These are phyloP conservation scores for Mycena rosella DNA, from an alignment of 768 basidiomycete species.

Conservation along the genomic window DNA sequence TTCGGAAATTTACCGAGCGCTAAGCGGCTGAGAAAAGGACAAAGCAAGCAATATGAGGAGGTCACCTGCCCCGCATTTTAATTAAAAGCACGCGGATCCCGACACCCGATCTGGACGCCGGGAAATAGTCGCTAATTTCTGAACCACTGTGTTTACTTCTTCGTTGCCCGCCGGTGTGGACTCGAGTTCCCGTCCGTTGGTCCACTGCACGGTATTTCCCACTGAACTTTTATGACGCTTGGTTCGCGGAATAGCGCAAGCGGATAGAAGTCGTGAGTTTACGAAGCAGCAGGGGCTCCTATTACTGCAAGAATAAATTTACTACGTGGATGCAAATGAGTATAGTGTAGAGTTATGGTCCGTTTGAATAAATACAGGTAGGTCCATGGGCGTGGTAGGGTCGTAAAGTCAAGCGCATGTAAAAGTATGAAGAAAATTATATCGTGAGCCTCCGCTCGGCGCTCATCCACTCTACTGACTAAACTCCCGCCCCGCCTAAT, in stretches of 20 bases:
- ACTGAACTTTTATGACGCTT: no score
- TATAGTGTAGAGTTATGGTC: background rate
- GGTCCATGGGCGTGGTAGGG: background rate
- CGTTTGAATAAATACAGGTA: constrained; percentile 8
- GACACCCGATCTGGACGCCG: background rate
- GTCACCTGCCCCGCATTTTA: background rate
- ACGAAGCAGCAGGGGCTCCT: no score
- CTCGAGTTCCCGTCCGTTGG: no score
- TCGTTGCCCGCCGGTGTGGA: no score
- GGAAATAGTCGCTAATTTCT: constrained; percentile 3
- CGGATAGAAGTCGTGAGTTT: no score
- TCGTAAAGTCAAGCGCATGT: constrained; percentile 4
- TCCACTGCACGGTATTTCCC: no score
- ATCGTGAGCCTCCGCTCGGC: background rate
- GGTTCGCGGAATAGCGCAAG: no score
- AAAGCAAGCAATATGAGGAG: background rate
- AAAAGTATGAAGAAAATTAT: background rate
- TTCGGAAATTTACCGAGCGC: background rate
- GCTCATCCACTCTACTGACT: background rate
- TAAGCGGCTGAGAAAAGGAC: background rate
- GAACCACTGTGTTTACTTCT: no score
- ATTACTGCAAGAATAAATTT: constrained; percentile 28
- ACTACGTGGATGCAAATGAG: constrained; percentile 18
- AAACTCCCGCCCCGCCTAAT: background rate
- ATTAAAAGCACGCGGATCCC: background rate